Percentiles rank a stretch among this genome's conserved stretches.
These are phyloP conservation scores for Echinosophora koreensis DNA, from an alignment of 306 rosid genomes.

Conservation along the genomic window DNA sequence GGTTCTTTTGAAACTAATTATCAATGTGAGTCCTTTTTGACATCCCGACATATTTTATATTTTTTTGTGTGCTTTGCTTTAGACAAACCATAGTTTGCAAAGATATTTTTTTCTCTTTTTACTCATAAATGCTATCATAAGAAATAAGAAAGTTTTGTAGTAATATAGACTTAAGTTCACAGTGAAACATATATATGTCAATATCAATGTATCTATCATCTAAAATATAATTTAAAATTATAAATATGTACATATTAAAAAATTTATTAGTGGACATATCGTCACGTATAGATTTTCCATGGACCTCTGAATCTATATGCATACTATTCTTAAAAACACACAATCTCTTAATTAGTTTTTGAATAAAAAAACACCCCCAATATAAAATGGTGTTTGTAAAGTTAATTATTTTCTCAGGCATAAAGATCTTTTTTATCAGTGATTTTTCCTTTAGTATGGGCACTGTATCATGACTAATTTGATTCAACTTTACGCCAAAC, in stretches of 20 bases:
- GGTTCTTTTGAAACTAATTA: too few species aligned
- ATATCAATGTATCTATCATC: too few species aligned
- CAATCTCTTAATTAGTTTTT: neutral
- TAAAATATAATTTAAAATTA: too few species aligned
- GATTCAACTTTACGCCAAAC: constrained; percentile 60
- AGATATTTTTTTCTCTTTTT: too few species aligned
- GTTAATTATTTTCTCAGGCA: neutral
- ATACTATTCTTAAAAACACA: neutral
- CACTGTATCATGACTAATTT: constrained; percentile 49
- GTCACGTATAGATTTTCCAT: too few species aligned
- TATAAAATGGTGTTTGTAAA: neutral
- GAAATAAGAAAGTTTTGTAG: neutral
- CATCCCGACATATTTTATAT: too few species aligned
- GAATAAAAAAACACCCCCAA: constrained; percentile 18
- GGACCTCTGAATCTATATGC: neutral
- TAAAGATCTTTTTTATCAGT: constrained; percentile 43
- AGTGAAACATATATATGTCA: too few species aligned
- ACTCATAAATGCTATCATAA: neutral
- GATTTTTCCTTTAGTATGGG: constrained; percentile 38
- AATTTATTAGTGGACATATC: too few species aligned
- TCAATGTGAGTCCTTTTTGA: too few species aligned
- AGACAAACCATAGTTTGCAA: too few species aligned
- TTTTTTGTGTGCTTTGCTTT: neutral
- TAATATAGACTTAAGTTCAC: too few species aligned
- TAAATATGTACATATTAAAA: too few species aligned